Conservation (phyloP, 495 filamentous ascomycete genomes). For the Penicillium parvum region DNA sequence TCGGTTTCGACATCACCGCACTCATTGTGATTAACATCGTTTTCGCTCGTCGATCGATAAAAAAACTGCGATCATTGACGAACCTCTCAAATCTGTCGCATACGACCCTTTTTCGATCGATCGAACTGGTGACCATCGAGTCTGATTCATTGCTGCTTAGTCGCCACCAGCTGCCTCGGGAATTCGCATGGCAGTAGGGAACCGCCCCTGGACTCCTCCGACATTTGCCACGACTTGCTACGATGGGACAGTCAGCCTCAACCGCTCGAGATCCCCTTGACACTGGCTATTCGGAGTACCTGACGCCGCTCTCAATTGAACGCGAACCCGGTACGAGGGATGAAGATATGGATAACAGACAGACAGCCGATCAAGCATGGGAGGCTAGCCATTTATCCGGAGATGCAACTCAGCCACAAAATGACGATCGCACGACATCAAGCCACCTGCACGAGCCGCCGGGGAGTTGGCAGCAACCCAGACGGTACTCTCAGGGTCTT, state of each 20-base stretch:
- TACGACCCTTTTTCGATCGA: too few relatives aligned
- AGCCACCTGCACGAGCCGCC: slow-evolving; percentile 8
- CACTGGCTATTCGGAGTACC: slow-evolving; percentile 19
- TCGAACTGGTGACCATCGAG: not conserved
- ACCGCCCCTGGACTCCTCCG: slow-evolving; percentile 11
- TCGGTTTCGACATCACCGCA: too few relatives aligned
- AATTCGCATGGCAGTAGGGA: slow-evolving; percentile 34
- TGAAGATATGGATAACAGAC: slow-evolving; percentile 42
- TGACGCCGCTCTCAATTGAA: slow-evolving; percentile 17
- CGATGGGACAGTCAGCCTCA: slow-evolving; percentile 49
- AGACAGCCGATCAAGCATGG: slow-evolving; percentile 26
- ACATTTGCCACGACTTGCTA: slow-evolving; percentile 29
- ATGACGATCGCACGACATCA: slow-evolving; percentile 12
- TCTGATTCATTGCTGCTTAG: not conserved
- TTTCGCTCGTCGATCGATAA: too few relatives aligned
- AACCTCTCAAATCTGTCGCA: too few relatives aligned
- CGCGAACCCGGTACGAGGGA: slow-evolving; percentile 29
- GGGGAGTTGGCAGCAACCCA: slow-evolving; percentile 24
- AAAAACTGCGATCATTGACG: too few relatives aligned
- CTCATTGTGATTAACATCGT: too few relatives aligned
- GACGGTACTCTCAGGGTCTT: slow-evolving; percentile 9
- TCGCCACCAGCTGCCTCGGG: slow-evolving; percentile 7
- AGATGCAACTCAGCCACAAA: slow-evolving; percentile 13
- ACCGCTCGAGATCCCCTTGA: slow-evolving; percentile 38
- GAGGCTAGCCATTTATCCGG: slow-evolving; percentile 18